phyloP scores from a whole-genome alignment of 2,329 filamentous ascomycete genomes.

The Botryotinia convoluta region DNA sequence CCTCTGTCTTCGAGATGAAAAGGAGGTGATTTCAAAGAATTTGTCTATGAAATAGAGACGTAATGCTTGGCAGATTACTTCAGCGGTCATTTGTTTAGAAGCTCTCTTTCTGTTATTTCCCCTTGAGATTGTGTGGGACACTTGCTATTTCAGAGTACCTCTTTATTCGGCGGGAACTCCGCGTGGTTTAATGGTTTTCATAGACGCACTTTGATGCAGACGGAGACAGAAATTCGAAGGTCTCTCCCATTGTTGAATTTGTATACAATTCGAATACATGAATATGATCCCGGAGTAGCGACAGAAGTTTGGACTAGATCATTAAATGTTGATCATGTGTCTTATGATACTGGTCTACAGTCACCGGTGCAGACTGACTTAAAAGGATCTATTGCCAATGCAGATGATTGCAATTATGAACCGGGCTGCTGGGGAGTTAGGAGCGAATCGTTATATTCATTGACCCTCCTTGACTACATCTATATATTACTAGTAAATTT shows the following conservation, averaged over 20 bases:
- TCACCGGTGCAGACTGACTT: not conserved
- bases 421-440: not conserved
- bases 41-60: not conserved
- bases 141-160: no score
- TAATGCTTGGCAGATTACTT: not conserved
- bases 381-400: accelerated
- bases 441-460: not conserved
- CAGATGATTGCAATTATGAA: not conserved
- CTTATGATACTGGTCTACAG: not conserved
- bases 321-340: not conserved
- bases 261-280: not conserved
- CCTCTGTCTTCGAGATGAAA: not conserved
- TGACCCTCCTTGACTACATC: not conserved
- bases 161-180: no score
- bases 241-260: not conserved
- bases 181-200: no score
- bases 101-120: accelerated
- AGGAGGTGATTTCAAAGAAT: not conserved
- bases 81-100: not conserved
- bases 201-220: not conserved
- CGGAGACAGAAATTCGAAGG: not conserved
- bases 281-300: not conserved
- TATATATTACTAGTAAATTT: not conserved
- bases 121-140: not conserved
- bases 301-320: not conserved